Evolutionary conservation across 2,329 filamentous ascomycete species (phyloP).

Genomic region (Diaporthe helianthi): DNA sequence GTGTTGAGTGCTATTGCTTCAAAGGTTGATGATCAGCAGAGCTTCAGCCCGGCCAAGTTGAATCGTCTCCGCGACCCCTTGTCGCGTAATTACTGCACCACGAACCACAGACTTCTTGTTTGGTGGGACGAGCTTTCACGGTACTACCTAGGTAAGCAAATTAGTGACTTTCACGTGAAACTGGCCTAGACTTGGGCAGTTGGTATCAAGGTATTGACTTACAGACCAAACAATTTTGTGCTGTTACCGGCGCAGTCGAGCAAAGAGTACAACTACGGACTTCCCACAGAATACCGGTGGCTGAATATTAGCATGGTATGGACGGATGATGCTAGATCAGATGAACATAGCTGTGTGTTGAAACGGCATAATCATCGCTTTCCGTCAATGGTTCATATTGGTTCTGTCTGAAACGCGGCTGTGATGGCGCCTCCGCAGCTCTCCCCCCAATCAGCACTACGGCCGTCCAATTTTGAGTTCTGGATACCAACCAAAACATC

Average conservation of each 20-base stretch:
- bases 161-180: not conserved
- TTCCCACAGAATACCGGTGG: constrained; percentile 17
- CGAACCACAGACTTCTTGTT: not conserved
- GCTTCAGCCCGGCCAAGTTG: not conserved
- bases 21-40: not conserved
- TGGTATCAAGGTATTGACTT: too few species aligned
- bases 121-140: not conserved
- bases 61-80: not conserved
- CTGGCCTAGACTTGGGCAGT: not conserved
- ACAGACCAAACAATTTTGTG: not conserved
- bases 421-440: not conserved
- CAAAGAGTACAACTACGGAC: constrained; percentile 2
- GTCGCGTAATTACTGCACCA: not conserved
- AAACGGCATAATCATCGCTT: not conserved
- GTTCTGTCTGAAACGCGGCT: constrained; percentile 9
- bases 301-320: not conserved
- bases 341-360: constrained; percentile 10
- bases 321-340: not conserved
- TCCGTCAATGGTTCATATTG: not conserved
- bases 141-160: too few species aligned
- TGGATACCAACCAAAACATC: not conserved
- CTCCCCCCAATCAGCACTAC: not conserved
- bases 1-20: not conserved
- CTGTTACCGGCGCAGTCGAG: not conserved
- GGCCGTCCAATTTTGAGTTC: not conserved